Percentiles rank a stretch among this genome's conserved stretches.
phyloP scores from a whole-genome alignment of 1,284 basidiomycete species.

The Xanthoconium separans region DNA sequence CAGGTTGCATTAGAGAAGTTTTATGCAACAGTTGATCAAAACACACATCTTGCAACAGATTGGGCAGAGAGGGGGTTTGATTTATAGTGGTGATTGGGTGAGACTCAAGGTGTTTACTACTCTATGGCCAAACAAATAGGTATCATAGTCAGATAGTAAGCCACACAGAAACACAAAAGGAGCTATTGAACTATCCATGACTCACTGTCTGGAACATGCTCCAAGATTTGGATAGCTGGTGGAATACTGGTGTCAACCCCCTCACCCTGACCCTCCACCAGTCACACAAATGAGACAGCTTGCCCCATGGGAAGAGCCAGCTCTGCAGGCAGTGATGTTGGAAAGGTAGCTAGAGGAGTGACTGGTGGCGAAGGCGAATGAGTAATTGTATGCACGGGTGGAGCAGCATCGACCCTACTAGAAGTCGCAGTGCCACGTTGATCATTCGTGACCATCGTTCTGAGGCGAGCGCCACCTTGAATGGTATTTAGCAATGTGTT shows the following conservation, averaged over 20 bases:
- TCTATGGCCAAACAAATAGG: too few relatives aligned
- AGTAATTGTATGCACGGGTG: conserved; percentile 69
- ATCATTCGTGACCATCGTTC: conserved; percentile 83
- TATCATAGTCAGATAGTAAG: too few relatives aligned
- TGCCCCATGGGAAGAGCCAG: conserved; percentile 28
- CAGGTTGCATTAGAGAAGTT: too few relatives aligned
- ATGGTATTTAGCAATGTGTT: conserved; percentile 81
- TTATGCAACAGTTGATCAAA: too few relatives aligned
- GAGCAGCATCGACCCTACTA: conserved; percentile 74
- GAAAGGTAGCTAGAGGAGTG: conserved; percentile 23
- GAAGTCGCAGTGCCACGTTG: conserved; percentile 68
- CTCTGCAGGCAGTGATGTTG: conserved; percentile 27
- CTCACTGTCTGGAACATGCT: conserved; percentile 36
- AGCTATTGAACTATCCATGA: too few relatives aligned
- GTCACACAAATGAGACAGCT: conserved; percentile 39
- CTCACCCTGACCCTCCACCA: conserved; percentile 58
- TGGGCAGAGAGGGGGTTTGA: too few relatives aligned
- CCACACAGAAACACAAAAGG: too few relatives aligned
- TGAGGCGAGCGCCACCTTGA: conserved; percentile 74
- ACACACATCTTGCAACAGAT: too few relatives aligned
- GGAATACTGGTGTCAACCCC: conserved; percentile 33
- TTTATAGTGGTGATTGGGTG: too few relatives aligned
- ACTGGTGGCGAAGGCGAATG: conserved; percentile 35
- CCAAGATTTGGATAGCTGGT: conserved; percentile 60
- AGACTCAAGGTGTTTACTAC: too few relatives aligned